Conservation (phyloP, 176 grass and related monocot genomes). For the Cymbopogon citratus region DNA sequence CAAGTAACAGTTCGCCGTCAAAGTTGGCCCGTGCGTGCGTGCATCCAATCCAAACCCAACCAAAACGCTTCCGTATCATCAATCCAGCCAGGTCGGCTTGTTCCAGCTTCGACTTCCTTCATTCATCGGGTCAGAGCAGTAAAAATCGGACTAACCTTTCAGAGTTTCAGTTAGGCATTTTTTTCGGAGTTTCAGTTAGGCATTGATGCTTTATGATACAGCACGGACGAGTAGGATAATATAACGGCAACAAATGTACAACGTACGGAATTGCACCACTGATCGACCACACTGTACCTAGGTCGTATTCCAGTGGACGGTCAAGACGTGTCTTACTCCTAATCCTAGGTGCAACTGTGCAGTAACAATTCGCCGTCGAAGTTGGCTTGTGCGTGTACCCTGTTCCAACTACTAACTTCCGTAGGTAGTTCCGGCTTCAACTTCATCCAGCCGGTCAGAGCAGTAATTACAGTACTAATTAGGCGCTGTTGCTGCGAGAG, state of each 20-base stretch:
- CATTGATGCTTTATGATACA: too few relatives aligned
- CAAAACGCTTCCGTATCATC: not conserved
- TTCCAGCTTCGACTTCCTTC: too few relatives aligned
- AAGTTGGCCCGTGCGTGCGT: not conserved
- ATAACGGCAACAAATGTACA: not conserved
- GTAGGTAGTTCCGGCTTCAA: not conserved
- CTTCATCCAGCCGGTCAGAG: not conserved
- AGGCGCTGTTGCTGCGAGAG: not conserved
- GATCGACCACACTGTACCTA: too few relatives aligned
- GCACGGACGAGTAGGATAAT: too few relatives aligned
- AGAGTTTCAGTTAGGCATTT: too few relatives aligned
- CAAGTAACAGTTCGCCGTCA: constrained; percentile 21
- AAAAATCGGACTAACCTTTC: not conserved
- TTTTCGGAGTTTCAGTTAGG: too few relatives aligned
- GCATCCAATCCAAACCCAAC: not conserved
- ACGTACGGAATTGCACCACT: not conserved
- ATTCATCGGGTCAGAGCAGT: too few relatives aligned
- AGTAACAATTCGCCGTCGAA: constrained; percentile 11
- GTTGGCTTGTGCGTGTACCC: not conserved
- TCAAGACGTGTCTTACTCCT: not conserved
- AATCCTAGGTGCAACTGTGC: not conserved
- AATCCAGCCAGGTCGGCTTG: too few relatives aligned
- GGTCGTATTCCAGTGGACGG: not conserved
- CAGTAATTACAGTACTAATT: not conserved
- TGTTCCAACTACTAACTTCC: not conserved